Conservation (phyloP, 139 green algal species). For the Chara braunii region DNA sequence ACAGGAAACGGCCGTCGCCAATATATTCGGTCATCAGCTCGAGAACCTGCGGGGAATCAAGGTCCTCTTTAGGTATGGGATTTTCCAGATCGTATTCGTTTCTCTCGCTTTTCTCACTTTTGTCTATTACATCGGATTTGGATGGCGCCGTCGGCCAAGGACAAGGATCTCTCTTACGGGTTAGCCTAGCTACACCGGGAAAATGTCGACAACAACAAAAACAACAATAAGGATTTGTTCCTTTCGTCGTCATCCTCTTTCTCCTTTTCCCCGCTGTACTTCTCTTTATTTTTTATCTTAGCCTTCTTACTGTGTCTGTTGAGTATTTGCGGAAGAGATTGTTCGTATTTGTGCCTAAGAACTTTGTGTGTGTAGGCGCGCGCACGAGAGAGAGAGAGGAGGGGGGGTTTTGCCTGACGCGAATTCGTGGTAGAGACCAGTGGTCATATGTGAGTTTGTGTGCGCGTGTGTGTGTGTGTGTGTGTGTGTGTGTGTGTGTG, state of each 20-base stretch:
- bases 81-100: constrained; percentile 25
- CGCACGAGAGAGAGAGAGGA: neutral
- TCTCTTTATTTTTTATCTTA: neutral
- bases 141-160: neutral
- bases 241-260: neutral
- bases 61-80: too few species aligned
- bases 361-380: neutral
- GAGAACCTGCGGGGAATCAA: constrained; percentile 68
- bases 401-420: neutral
- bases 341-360: neutral
- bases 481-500: neutral
- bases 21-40: constrained; percentile 71
- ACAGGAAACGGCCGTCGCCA: constrained; percentile 64
- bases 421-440: neutral
- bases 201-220: too few species aligned
- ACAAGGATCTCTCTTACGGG: constrained; percentile 2
- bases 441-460: neutral
- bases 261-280: neutral
- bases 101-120: constrained; percentile 12
- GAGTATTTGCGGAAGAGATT: too few species aligned
- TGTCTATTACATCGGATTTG: constrained; percentile 16
- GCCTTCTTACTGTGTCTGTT: too few species aligned
- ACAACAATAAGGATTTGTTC: too few species aligned
- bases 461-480: neutral
- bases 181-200: too few species aligned